These are phyloP conservation scores for Striga hermonthica DNA, from an alignment of 305 asterid genomes.

Conservation along the genomic window DNA sequence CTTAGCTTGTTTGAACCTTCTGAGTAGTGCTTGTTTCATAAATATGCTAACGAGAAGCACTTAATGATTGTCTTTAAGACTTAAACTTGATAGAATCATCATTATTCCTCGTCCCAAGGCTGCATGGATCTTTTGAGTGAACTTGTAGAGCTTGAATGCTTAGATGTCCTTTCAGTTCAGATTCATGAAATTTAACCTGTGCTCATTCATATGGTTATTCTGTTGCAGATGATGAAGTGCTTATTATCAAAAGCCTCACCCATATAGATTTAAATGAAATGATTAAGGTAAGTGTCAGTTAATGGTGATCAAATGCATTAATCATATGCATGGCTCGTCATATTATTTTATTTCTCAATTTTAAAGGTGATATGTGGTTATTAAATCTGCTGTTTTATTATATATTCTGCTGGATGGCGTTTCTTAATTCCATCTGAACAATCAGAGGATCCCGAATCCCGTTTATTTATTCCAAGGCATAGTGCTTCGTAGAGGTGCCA, in stretches of 20 bases:
- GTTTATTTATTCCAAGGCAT: conserved; percentile 98
- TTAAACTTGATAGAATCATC: conserved; percentile 7
- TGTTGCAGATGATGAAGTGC: conserved; percentile 84
- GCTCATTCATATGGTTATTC: conserved; percentile 22
- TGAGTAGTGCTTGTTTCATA: conserved; percentile 24
- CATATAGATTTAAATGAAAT: conserved; percentile 82
- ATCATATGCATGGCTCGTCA: conserved; percentile 1
- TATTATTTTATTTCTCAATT: conserved; percentile 20
- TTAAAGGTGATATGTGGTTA: conserved; percentile 11
- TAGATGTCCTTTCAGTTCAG: conserved; percentile 11
- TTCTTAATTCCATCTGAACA: conserved; percentile 28
- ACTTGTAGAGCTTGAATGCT: conserved; percentile 10
- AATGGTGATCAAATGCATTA: conserved; percentile 23
- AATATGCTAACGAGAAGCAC: conserved; percentile 7
- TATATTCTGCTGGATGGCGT: conserved; percentile 15
- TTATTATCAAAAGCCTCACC: conserved; percentile 87
- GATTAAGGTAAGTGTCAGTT: conserved; percentile 62
- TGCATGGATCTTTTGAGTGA: conserved; percentile 10
- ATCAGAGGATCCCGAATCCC: conserved; percentile 81
- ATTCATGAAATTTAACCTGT: conserved; percentile 14
- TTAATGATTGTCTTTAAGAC: background rate
- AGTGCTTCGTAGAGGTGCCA: conserved; percentile 95
- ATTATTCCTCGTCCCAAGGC: conserved; percentile 8
- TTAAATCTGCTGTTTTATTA: conserved; percentile 6
- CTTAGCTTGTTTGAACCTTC: conserved; percentile 27